Evolutionary conservation across 345 rosid species (phyloP), one percentile per base, ranked within the genome.

Genomic region (Bruguiera sexangula): DNA sequence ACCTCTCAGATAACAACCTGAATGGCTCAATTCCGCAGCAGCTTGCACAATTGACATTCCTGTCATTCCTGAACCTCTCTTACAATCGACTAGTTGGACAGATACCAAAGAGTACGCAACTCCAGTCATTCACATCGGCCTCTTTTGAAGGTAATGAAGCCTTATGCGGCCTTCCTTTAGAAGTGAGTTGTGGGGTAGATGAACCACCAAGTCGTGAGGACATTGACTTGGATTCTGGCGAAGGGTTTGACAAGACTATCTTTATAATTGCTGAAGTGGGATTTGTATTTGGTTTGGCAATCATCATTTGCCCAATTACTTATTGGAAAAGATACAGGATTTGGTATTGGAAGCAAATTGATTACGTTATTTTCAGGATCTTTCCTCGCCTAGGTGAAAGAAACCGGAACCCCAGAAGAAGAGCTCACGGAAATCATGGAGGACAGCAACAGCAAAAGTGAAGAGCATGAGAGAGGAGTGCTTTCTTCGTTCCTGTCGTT

Each of bases 51-150:
- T 31, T 71, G 20, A 46, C 68, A 31, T 76, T 76, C 46, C 75
- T 76, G 24, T 54, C 72, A 11, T 8, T 54, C 56, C 43, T 71
- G 60, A 71, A 76, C 32, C 71, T 76, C 53, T 76, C 79, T 16
- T 0, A 31, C 48, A 76, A 76, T 22, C 11, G 18, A 39, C 53
- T 76, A 1, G 11, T 13, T 1, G 75, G 79, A 55, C 13, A 0
- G 13, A 76, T 76, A 21, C 79, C 79, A 0, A 3, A 5, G n/a
- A 21, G 72, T 3, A 30, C 10, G 16, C 75, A 76, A 21, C 11
- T 76, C 60, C 26, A 22, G 59, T 10, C 75, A 3, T 76, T 76
- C 30, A 24, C 52, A 0, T 1, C 39, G 0, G 7, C 16, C 67
- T 76, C 72, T 4, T 76, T 36, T 15, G 51, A 7, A 62, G 71